Base-by-base conservation (phyloP, 306 rosid genomes). In the Cicer pinnatifidum region DNA sequence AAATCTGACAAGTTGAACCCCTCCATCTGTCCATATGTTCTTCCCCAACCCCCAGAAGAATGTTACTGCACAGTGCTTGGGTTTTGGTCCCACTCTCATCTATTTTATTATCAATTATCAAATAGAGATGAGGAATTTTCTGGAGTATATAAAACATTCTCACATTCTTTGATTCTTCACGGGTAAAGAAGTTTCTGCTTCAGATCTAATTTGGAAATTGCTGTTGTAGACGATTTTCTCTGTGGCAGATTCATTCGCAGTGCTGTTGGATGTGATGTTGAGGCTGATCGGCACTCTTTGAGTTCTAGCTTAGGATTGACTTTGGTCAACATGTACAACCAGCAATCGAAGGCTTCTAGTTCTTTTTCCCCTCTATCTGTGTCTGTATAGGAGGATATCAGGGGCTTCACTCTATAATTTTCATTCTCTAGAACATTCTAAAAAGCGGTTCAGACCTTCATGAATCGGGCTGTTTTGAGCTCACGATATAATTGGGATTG, bases 1-100 rank as follows among this genome's bases (percentile, higher is more conserved):
- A 67, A 61, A 67, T 67, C 80, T 76, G 43, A 44, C 44, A 6
- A 76, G 44, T 57, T 11, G 11, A 76, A 44, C 39, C 59, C 15
- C 43, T 67, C 74, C 33, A 52, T 75, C 11, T 4, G 8, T 56
- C 11, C 47, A 16, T 17, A 28, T 10, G n/a, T 54, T 41, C 15
- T 40, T 43, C 67, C 59, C 67, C 64, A 67, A 48, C 35, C 12
- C 12, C 10, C 12, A 13, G 72, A 53, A 28, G 43, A 75, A 38
- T 39, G 73, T 10, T 50, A 50, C 46, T 51, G 53, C 48, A 9
- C 66, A 20, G 66, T 17, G 6, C 58, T 8, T 75, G 46, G 13
- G 57, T 54, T 54, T 28, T 43, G 23, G 16, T 72, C 76, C 44
- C 41, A 39, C 37, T 56, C 54, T 56, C 56, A 41, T 57, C 44